Conservation (phyloP, 2,329 filamentous ascomycete genomes). For the Zalaria obscura region DNA sequence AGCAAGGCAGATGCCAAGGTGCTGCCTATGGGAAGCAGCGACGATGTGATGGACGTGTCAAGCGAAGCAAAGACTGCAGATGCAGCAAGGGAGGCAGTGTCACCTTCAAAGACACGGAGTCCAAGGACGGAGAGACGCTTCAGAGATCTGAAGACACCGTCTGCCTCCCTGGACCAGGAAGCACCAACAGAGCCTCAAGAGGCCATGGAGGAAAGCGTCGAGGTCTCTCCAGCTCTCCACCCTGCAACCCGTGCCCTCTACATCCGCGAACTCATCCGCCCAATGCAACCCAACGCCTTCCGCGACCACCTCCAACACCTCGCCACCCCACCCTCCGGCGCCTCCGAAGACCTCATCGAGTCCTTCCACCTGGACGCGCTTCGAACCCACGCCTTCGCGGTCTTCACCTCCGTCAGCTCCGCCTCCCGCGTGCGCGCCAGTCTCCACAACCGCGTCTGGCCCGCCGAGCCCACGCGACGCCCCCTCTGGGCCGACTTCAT, state of each 20-base stretch:
- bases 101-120: slow-evolving; percentile 1
- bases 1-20: slow-evolving; percentile 8
- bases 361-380: slow-evolving; percentile 72
- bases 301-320: slow-evolving; percentile 55
- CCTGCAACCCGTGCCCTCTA: slow-evolving; percentile 56
- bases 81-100: not conserved
- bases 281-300: slow-evolving; percentile 55
- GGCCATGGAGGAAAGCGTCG: slow-evolving; percentile 8
- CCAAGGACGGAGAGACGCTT: slow-evolving; percentile 16
- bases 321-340: slow-evolving; percentile 42
- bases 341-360: slow-evolving; percentile 35
- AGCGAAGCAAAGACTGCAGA: slow-evolving; percentile 3
- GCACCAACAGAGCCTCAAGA: not conserved
- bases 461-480: slow-evolving; percentile 72
- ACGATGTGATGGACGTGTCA: slow-evolving; percentile 14
- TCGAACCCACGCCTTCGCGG: slow-evolving; percentile 73
- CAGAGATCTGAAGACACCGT: slow-evolving; percentile 13
- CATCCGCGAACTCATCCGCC: slow-evolving; percentile 81
- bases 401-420: slow-evolving; percentile 53
- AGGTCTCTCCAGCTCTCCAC: slow-evolving; percentile 23
- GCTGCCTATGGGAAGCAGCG: slow-evolving; percentile 12
- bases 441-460: slow-evolving; percentile 72
- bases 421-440: slow-evolving; percentile 63
- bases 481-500: slow-evolving; percentile 82
- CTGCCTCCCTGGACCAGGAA: not conserved